Evolutionary conservation across 352 stramenopile species (phyloP).

Genomic region (Globisporangium emineosum): DNA sequence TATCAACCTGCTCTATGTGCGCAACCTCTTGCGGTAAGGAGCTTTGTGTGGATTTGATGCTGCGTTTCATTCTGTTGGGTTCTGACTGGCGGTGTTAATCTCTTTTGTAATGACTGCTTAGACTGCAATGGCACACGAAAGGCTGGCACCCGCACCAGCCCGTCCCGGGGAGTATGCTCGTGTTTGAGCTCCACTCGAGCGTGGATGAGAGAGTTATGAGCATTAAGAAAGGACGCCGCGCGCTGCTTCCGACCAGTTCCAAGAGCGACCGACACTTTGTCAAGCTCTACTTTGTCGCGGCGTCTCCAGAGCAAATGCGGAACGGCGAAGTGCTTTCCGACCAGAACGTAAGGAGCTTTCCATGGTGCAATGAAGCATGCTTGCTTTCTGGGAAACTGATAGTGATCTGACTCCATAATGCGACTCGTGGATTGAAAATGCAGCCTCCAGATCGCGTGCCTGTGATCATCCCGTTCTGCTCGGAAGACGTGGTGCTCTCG

Average conservation of each 20-base stretch:
- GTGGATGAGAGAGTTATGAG: conserved; percentile 22
- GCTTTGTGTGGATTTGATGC: neutral
- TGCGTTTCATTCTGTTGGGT: too few species aligned
- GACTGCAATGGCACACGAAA: conserved; percentile 63
- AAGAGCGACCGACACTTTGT: conserved; percentile 51
- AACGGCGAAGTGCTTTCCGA: conserved; percentile 46
- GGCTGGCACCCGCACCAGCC: conserved; percentile 76
- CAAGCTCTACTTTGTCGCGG: conserved; percentile 68
- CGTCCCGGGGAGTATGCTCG: conserved; percentile 67
- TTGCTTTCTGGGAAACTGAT: too few species aligned
- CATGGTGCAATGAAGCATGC: neutral
- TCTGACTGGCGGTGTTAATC: neutral
- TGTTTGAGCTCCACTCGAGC: conserved; percentile 68
- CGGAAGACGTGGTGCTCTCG: conserved; percentile 47
- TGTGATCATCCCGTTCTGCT: conserved; percentile 69
- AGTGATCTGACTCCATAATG: too few species aligned
- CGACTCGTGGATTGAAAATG: neutral
- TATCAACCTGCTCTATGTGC: conserved; percentile 79
- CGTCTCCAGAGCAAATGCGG: conserved; percentile 71
- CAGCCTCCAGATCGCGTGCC: conserved; percentile 61
- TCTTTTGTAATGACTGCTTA: conserved; percentile 13
- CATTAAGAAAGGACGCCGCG: conserved; percentile 13
- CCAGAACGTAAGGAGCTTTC: conserved; percentile 41
- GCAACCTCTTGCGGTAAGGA: conserved; percentile 59
- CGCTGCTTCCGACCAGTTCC: neutral